phyloP scores from a whole-genome alignment of 1,284 basidiomycete genomes.

The Bjerkandera adusta region DNA sequence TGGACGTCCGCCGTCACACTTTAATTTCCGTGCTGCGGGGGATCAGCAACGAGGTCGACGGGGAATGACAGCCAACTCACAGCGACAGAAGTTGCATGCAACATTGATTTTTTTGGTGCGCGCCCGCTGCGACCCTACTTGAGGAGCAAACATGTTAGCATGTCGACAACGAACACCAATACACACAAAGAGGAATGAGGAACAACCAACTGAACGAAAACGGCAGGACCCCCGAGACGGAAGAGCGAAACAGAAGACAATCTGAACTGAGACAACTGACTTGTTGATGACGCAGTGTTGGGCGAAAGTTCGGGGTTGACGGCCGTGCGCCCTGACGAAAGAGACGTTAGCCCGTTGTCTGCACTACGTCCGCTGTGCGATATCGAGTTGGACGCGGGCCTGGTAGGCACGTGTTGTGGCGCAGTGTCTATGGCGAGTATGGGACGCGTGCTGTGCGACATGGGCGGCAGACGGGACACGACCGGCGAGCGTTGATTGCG shows the following conservation, averaged over 20 bases:
- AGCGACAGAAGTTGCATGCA: slow-evolving; percentile 83
- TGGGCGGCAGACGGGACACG: slow-evolving; percentile 31
- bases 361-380: slow-evolving; percentile 17
- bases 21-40: slow-evolving; percentile 70
- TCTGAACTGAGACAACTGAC: slow-evolving; percentile 25
- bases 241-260: slow-evolving; percentile 9
- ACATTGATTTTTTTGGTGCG: slow-evolving; percentile 80
- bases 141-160: slow-evolving; percentile 6
- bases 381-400: slow-evolving; percentile 20
- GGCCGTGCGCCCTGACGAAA: slow-evolving; percentile 18
- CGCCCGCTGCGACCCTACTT: slow-evolving; percentile 42
- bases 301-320: slow-evolving; percentile 31
- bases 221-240: slow-evolving; percentile 8
- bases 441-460: slow-evolving; percentile 55
- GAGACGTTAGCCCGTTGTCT: slow-evolving; percentile 5
- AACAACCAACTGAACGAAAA: not conserved
- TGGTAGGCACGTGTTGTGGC: slow-evolving; percentile 38
- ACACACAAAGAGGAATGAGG: too few species aligned
- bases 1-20: slow-evolving; percentile 79
- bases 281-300: slow-evolving; percentile 28
- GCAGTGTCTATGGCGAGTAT: slow-evolving; percentile 72
- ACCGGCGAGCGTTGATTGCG: slow-evolving; percentile 33
- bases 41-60: slow-evolving; percentile 6
- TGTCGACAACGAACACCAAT: too few species aligned
- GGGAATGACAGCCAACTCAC: slow-evolving; percentile 41